A percentile compares a stretch with the other conserved stretches of the same genome.
Evolutionary conservation across 176 grass and related monocot genomes (phyloP).

Genomic region (Urochloa ruziziensis): DNA sequence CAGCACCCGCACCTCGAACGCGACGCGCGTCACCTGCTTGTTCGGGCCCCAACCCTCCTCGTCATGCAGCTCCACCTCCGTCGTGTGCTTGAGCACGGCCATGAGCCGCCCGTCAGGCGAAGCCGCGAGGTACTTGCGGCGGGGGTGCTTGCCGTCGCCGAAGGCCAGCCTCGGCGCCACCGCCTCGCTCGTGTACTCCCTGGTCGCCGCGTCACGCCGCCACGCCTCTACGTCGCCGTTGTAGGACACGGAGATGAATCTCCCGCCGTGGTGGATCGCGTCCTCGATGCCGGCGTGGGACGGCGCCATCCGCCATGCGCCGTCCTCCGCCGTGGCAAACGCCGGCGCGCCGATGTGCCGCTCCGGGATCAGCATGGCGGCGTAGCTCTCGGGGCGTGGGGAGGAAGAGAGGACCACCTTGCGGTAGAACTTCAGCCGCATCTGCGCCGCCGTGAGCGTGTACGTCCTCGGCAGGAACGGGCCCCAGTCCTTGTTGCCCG

Average conservation of each 20-base stretch:
- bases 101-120: neutral
- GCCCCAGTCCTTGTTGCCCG: neutral
- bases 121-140: neutral
- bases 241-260: slow-evolving; percentile 13
- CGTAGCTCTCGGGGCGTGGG: neutral
- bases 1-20: neutral
- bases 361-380: neutral
- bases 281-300: slow-evolving; percentile 10
- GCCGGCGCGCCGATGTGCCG: neutral
- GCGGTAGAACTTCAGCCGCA: neutral
- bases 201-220: neutral
- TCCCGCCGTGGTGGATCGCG: neutral
- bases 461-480: neutral
- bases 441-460: neutral
- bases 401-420: neutral
- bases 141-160: neutral
- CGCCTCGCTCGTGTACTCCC: neutral
- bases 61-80: too few relatives aligned
- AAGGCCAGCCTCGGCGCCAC: neutral
- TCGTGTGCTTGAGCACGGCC: neutral
- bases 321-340: neutral
- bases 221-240: neutral
- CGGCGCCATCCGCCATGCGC: neutral
- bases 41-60: neutral
- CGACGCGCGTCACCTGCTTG: neutral